Percentiles rank a stretch among this genome's conserved stretches.
Evolutionary conservation across 495 filamentous ascomycete species (phyloP).

Genomic region (Penicillium lagena): DNA sequence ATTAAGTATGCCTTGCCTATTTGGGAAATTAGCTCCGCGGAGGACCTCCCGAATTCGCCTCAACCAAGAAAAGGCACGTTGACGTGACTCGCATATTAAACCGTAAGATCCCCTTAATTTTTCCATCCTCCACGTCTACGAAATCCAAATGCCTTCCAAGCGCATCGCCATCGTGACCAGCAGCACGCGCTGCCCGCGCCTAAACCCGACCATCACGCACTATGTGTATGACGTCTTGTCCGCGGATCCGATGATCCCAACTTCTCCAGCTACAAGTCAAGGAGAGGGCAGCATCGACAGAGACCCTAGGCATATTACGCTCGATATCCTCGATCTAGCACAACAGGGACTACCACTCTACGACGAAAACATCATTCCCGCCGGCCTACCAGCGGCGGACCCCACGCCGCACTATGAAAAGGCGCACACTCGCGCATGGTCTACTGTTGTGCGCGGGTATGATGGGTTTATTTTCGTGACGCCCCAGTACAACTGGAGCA

Average conservation of each 20-base stretch:
- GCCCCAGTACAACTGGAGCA: slow-evolving; percentile 49
- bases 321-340: slow-evolving; percentile 39
- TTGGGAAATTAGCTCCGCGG: too few relatives aligned
- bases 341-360: slow-evolving; percentile 51
- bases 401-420: slow-evolving; percentile 35
- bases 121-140: neutral
- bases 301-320: slow-evolving; percentile 14
- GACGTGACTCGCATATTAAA: too few relatives aligned
- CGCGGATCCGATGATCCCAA: slow-evolving; percentile 14
- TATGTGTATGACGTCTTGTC: slow-evolving; percentile 20
- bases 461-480: slow-evolving; percentile 54
- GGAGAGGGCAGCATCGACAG: slow-evolving; percentile 1
- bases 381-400: slow-evolving; percentile 31
- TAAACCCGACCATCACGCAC: slow-evolving; percentile 22
- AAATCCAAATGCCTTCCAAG: slow-evolving; percentile 13
- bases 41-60: too few relatives aligned
- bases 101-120: too few relatives aligned
- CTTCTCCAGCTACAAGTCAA: neutral
- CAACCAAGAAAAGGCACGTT: too few relatives aligned
- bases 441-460: slow-evolving; percentile 34
- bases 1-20: too few relatives aligned
- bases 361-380: slow-evolving; percentile 46
- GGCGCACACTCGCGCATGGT: slow-evolving; percentile 45
- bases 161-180: slow-evolving; percentile 19
- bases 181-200: slow-evolving; percentile 20